Evolutionary conservation across 2,329 filamentous ascomycete genomes (phyloP).

Genomic region (Penicillium nordicum): DNA sequence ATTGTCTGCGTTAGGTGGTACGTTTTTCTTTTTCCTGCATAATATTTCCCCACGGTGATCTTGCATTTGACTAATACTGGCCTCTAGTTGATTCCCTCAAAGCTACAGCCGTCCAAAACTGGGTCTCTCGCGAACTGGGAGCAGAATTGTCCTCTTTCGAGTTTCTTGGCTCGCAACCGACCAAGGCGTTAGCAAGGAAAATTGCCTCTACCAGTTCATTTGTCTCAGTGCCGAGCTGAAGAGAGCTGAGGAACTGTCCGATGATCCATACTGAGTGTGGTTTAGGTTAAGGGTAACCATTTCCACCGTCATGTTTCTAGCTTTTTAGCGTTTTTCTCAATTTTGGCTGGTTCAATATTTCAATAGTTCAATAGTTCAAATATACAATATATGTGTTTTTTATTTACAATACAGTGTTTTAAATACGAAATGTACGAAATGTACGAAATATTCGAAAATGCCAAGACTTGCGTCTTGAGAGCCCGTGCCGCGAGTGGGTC

Average conservation of each 20-base stretch:
- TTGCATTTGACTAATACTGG: constrained; percentile 1
- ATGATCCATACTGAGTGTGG: background rate
- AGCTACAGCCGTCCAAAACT: constrained; percentile 22
- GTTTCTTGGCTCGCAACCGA: constrained; percentile 21
- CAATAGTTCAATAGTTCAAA: background rate
- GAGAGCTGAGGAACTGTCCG: background rate
- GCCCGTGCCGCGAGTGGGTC: background rate
- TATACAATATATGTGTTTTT: background rate
- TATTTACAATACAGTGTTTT: background rate
- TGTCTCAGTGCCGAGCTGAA: constrained; percentile 14
- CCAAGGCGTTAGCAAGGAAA: constrained; percentile 19
- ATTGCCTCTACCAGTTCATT: constrained; percentile 19
- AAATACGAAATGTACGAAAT: background rate
- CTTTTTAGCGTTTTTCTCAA: background rate
- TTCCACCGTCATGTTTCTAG: background rate
- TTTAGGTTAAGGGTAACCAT: background rate
- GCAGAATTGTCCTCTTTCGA: constrained; percentile 23
- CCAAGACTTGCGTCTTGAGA: background rate
- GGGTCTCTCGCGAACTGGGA: constrained; percentile 21
- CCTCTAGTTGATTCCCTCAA: constrained; percentile 23
- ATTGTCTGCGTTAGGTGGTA: constrained; percentile 21
- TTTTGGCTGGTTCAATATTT: background rate
- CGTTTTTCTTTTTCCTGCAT: background rate
- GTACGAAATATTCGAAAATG: no score
- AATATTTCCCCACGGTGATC: background rate